Percentiles rank a stretch among this genome's conserved stretches.
phyloP scores from a whole-genome alignment of 2,329 filamentous ascomycete species.

The Cercospora sesami region DNA sequence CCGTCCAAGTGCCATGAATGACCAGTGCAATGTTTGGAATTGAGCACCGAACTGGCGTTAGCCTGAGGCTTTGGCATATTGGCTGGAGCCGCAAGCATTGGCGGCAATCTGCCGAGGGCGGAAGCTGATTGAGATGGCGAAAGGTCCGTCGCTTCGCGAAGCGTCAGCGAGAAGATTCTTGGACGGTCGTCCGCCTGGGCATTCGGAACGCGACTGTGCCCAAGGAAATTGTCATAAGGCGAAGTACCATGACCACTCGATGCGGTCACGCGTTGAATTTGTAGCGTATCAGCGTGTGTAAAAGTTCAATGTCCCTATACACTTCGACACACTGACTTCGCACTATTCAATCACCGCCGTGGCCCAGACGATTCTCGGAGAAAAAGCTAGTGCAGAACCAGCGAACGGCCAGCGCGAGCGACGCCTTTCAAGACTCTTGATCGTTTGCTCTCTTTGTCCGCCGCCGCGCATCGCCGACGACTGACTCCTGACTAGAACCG shows the following conservation, averaged over 20 bases:
- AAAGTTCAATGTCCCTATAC: not conserved
- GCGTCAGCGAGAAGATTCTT: not conserved
- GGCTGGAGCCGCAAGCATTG: not conserved
- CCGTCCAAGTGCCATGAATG: no score
- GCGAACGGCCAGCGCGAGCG: not conserved
- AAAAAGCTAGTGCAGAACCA: not conserved
- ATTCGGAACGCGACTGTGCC: not conserved
- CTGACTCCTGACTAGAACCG: not conserved
- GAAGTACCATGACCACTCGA: not conserved
- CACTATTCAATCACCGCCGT: not conserved
- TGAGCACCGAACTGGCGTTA: not conserved
- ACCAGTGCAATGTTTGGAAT: not conserved
- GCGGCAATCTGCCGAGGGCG: not conserved
- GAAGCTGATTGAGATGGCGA: not conserved
- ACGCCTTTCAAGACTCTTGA: not conserved
- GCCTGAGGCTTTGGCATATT: not conserved
- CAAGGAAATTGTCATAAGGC: not conserved
- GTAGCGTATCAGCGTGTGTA: not conserved
- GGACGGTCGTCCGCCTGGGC: not conserved
- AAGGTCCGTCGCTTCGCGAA: not conserved
- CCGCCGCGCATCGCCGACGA: not conserved
- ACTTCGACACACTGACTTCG: not conserved
- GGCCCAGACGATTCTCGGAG: not conserved
- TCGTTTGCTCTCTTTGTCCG: not conserved
- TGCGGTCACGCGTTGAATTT: not conserved